A percentile compares a stretch with the other conserved stretches of the same genome.
Conservation (phyloP, 306 rosid genomes). For the Delonix regia region DNA sequence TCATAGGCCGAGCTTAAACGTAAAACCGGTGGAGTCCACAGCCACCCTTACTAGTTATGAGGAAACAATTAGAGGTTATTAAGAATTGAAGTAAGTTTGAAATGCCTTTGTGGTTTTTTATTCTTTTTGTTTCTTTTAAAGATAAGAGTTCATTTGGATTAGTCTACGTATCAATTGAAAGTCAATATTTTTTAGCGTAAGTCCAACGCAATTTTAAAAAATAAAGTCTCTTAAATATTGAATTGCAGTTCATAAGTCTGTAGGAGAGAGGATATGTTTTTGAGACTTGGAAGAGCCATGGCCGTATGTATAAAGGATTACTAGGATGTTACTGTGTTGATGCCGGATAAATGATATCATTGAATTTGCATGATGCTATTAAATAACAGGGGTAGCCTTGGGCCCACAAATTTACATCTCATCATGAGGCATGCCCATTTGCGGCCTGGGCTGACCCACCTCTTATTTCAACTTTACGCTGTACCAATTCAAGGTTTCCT, state of each 20-base stretch:
- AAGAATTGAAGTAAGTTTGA: neutral
- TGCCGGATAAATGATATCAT: neutral
- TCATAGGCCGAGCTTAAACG: neutral
- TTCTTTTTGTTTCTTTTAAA: too few relatives aligned
- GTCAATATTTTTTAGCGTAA: too few relatives aligned
- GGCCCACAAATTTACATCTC: slow-evolving; percentile 15
- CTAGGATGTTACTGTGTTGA: neutral
- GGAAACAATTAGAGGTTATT: neutral
- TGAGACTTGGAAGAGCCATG: neutral
- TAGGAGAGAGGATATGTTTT: too few relatives aligned
- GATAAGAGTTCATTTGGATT: too few relatives aligned
- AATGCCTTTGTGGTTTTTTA: neutral
- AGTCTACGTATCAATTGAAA: too few relatives aligned
- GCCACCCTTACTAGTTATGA: neutral
- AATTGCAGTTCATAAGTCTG: too few relatives aligned
- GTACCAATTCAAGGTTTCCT: neutral
- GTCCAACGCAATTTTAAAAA: too few relatives aligned
- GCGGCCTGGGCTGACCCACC: slow-evolving; percentile 20
- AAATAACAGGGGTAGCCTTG: neutral
- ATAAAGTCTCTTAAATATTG: too few relatives aligned
- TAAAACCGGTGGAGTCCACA: neutral
- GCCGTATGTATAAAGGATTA: neutral
- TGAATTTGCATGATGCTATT: slow-evolving; percentile 16
- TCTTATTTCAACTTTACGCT: neutral
- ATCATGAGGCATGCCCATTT: slow-evolving; percentile 28